Percentiles rank a stretch among this genome's conserved stretches.
Evolutionary conservation across 108 stramenopile genomes (phyloP).

Genomic region (Nitzschia inconspicua): DNA sequence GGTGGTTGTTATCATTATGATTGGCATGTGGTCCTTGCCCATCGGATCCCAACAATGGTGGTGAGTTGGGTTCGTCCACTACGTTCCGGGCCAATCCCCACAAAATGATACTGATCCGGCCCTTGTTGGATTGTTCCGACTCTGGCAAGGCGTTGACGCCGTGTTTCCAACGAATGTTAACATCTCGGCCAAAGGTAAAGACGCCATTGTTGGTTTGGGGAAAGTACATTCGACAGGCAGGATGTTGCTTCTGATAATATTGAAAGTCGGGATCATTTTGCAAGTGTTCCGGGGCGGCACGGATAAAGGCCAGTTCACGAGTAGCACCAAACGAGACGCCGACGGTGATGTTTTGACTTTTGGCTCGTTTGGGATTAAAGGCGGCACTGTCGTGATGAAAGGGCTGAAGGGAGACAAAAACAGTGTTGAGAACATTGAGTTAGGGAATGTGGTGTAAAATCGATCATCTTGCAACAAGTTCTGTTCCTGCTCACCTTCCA

Average conservation of each 20-base stretch:
- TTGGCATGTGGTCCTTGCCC: slow-evolving; percentile 66
- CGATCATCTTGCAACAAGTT: too few species aligned
- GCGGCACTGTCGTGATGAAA: slow-evolving; percentile 92
- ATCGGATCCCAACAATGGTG: slow-evolving; percentile 71
- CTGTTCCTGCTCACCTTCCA: too few species aligned
- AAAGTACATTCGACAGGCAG: slow-evolving; percentile 72
- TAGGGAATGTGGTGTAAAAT: too few species aligned
- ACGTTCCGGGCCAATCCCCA: slow-evolving; percentile 73
- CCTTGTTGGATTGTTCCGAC: slow-evolving; percentile 61
- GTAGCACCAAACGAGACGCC: slow-evolving; percentile 78
- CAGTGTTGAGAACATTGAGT: too few species aligned
- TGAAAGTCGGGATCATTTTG: slow-evolving; percentile 1
- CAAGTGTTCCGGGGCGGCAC: slow-evolving; percentile 22
- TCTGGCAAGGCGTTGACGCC: slow-evolving; percentile 72
- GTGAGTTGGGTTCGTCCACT: slow-evolving; percentile 73
- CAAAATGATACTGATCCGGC: slow-evolving; percentile 78
- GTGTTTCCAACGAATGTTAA: slow-evolving; percentile 82
- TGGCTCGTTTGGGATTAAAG: slow-evolving; percentile 75
- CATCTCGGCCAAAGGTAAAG: slow-evolving; percentile 84
- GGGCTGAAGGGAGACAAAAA: too few species aligned
- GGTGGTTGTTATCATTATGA: slow-evolving; percentile 2
- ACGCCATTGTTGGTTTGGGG: slow-evolving; percentile 86
- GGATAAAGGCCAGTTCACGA: slow-evolving; percentile 78
- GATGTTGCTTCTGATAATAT: slow-evolving; percentile 20
- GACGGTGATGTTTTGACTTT: slow-evolving; percentile 83